These are phyloP conservation scores for Cyberlindnera xylosilytica DNA, from an alignment of 805 yeast species.

Conservation along the genomic window DNA sequence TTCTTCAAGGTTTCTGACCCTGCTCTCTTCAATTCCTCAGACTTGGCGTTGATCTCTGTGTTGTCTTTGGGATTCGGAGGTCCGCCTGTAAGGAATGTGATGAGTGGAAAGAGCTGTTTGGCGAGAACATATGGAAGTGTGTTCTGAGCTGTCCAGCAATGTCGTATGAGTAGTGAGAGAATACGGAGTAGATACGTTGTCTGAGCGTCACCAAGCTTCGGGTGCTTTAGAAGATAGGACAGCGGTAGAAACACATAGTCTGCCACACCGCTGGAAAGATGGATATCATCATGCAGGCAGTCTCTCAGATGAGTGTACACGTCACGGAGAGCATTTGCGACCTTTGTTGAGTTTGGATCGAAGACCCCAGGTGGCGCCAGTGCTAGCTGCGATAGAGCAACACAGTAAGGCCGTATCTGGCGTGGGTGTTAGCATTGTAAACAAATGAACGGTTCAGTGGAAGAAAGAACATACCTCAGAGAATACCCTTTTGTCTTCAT, in stretches of 20 bases:
- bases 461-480: not conserved
- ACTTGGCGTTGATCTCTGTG: conserved; percentile 23
- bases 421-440: conserved; percentile 13
- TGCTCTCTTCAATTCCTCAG: conserved; percentile 36
- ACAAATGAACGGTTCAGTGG: too few relatives aligned
- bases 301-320: conserved; percentile 27
- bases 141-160: conserved; percentile 45
- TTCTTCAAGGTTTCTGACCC: conserved; percentile 32
- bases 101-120: conserved; percentile 44
- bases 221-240: conserved; percentile 48
- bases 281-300: conserved; percentile 16
- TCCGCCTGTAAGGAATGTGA: conserved; percentile 46
- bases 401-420: conserved; percentile 40
- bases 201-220: conserved; percentile 43
- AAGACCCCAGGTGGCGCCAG: conserved; percentile 37
- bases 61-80: conserved; percentile 35
- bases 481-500: not conserved
- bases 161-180: conserved; percentile 38
- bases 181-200: conserved; percentile 45
- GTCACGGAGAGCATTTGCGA: conserved; percentile 32
- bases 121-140: conserved; percentile 36
- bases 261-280: conserved; percentile 42
- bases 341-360: conserved; percentile 30
- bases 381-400: conserved; percentile 40
- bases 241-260: conserved; percentile 65